phyloP scores from a whole-genome alignment of 768 basidiomycete genomes.

The Mycena vulgaris region DNA sequence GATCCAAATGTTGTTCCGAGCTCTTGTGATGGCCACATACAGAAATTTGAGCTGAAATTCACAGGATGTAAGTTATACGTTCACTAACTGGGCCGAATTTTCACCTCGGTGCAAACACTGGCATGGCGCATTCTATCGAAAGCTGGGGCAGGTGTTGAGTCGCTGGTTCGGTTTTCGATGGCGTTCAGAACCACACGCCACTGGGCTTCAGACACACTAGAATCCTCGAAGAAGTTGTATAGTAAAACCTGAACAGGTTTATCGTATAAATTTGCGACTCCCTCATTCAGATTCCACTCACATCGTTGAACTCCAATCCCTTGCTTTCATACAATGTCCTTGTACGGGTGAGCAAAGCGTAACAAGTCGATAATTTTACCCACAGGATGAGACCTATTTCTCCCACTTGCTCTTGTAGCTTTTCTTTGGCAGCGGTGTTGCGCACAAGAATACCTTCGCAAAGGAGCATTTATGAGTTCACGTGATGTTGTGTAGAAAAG shows the following conservation, averaged over 20 bases:
- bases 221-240: slow-evolving; percentile 86
- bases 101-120: slow-evolving; percentile 72
- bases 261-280: background rate
- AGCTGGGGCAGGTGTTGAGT: slow-evolving; percentile 52
- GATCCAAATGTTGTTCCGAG: slow-evolving; percentile 80
- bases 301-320: slow-evolving; percentile 78
- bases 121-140: slow-evolving; percentile 69
- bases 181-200: slow-evolving; percentile 74
- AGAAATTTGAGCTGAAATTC: slow-evolving; percentile 70
- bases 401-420: slow-evolving; percentile 66
- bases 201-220: slow-evolving; percentile 60
- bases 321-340: slow-evolving; percentile 76
- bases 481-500: background rate
- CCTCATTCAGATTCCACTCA: slow-evolving; percentile 40
- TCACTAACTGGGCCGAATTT: slow-evolving; percentile 16
- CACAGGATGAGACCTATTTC: slow-evolving; percentile 71
- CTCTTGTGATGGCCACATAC: slow-evolving; percentile 81
- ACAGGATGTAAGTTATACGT: background rate
- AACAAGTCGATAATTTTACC: slow-evolving; percentile 49
- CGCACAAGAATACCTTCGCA: slow-evolving; percentile 78
- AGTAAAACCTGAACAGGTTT: slow-evolving; percentile 64
- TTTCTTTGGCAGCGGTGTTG: slow-evolving; percentile 64
- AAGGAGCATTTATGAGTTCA: background rate
- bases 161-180: slow-evolving; percentile 42
- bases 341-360: slow-evolving; percentile 46